Conservation (phyloP, 1,139 yeast species). For the Lodderomyces pseudojiufengensis region DNA sequence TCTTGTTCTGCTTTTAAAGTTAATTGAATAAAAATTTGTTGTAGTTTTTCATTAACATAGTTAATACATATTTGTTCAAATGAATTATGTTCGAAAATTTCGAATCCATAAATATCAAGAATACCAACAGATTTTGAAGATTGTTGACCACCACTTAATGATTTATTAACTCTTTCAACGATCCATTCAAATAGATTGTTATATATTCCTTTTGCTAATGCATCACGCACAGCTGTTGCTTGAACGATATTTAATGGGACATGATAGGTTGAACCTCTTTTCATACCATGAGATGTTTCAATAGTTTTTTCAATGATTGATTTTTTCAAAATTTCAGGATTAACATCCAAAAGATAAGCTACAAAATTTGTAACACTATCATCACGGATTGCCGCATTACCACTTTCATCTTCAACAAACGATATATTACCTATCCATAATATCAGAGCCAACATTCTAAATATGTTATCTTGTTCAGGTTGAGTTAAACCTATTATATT, state of each 20-base stretch:
- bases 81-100: constrained; percentile 93
- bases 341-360: constrained; percentile 85
- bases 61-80: constrained; percentile 97
- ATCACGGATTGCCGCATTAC: constrained; percentile 79
- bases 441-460: constrained; percentile 77
- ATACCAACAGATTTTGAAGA: constrained; percentile 74
- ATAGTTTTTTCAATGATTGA: constrained; percentile 77
- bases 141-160: constrained; percentile 45
- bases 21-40: constrained; percentile 92
- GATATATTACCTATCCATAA: constrained; percentile 94
- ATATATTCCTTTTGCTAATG: constrained; percentile 91
- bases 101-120: constrained; percentile 96
- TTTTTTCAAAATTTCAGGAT: constrained; percentile 60
- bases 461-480: constrained; percentile 85
- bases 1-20: constrained; percentile 97
- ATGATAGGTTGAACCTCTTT: constrained; percentile 90
- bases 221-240: constrained; percentile 93
- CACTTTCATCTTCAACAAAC: constrained; percentile 81
- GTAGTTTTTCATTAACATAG: constrained; percentile 94
- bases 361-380: constrained; percentile 88
- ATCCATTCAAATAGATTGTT: constrained; percentile 95
- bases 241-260: constrained; percentile 90
- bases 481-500: constrained; percentile 75
- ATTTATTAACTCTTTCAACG: constrained; percentile 85
- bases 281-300: constrained; percentile 86